These are phyloP conservation scores for Extremus antarcticus DNA, from an alignment of 495 filamentous ascomycete genomes.

Conservation along the genomic window DNA sequence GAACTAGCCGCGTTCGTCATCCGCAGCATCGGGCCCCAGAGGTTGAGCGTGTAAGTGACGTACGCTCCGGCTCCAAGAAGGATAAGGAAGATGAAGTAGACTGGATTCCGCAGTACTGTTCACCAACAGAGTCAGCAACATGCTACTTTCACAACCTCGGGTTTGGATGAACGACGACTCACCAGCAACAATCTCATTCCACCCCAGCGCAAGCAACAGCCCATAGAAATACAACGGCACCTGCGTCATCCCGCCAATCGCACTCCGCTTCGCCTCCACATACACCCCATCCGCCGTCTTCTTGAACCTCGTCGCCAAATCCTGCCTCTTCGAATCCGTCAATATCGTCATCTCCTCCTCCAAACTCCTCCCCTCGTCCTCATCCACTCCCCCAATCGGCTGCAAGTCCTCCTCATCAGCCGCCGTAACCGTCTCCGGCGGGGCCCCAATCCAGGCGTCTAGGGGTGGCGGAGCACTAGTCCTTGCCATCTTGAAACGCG, in stretches of 20 bases:
- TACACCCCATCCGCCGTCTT: slow-evolving; percentile 95
- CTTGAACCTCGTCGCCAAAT: slow-evolving; percentile 89
- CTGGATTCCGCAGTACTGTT: slow-evolving; percentile 81
- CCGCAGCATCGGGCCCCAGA: slow-evolving; percentile 89
- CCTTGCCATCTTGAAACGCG: slow-evolving; percentile 63
- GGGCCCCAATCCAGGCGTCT: slow-evolving; percentile 65
- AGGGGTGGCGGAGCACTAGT: slow-evolving; percentile 69
- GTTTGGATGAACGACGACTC: slow-evolving; percentile 29
- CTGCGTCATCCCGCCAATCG: slow-evolving; percentile 89
- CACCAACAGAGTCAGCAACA: slow-evolving; percentile 9
- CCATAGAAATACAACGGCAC: slow-evolving; percentile 92
- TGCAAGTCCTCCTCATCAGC: slow-evolving; percentile 82
- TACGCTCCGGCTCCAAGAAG: slow-evolving; percentile 66
- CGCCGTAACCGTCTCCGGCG: slow-evolving; percentile 61
- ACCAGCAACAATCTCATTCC: slow-evolving; percentile 95
- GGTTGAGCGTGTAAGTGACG: slow-evolving; percentile 81
- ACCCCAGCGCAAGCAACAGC: slow-evolving; percentile 75
- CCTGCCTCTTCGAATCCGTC: slow-evolving; percentile 73
- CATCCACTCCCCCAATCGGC: slow-evolving; percentile 82
- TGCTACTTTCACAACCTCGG: not conserved
- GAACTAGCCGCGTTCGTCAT: slow-evolving; percentile 81
- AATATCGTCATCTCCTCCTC: slow-evolving; percentile 95
- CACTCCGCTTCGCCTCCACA: slow-evolving; percentile 91
- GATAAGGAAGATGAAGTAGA: slow-evolving; percentile 83
- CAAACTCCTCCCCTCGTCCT: slow-evolving; percentile 82